Base-by-base conservation (phyloP, 768 basidiomycete genomes). In the Suillus clintonianus region DNA sequence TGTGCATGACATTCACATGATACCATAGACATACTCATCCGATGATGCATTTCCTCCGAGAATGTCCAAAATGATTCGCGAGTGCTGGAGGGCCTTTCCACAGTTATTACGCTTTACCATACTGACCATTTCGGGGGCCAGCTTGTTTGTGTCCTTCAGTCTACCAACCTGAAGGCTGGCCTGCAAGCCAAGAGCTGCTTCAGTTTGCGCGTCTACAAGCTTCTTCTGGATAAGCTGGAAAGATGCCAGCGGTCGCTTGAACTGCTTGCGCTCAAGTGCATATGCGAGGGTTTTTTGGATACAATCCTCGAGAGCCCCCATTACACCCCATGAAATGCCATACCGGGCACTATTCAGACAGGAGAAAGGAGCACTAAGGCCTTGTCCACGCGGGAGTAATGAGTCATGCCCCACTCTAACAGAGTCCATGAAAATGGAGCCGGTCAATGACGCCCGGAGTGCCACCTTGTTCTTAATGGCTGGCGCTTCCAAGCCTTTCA, bases 191-290 rank as follows among this genome's bases (percentile, higher is more conserved):
- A 96, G 80, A 1, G 90, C 86, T 10, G 88, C 85, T 71, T 97
- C 94, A 2, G 89, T 92, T 67, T 95, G 90, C 14, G 97, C 95
- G 67, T 98, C 95, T 4, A 91, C 95, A 17, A 99, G 84, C 77
- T 99, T 99, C 86, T 97, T 97, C 76, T 98, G 96, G 19, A 98
- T 84, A n/a, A 99, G 88, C 76, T 99, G 97, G 87, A 97, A 99
- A 6, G 91, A 91, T 2, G 94, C 96, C 4, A 98, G 81, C 0
- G 95, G 95, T 42, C 90, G 87, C 27, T 86, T 82, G 80, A 99
- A 99, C 76, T 99, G 97, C 54, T 89, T 85, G 17, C 96, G 85
- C 72, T 97, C 93, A 39, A 97, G 85, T 11, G 94, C 91, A 72
- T 99, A 98, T 13, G 83, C 82, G 24, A 92, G 86, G 1, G 95